Percentiles rank a stretch among this genome's conserved stretches.
These are phyloP conservation scores for Fusarium brachygibbosum DNA, from an alignment of 2,329 filamentous ascomycete species.

Conservation along the genomic window DNA sequence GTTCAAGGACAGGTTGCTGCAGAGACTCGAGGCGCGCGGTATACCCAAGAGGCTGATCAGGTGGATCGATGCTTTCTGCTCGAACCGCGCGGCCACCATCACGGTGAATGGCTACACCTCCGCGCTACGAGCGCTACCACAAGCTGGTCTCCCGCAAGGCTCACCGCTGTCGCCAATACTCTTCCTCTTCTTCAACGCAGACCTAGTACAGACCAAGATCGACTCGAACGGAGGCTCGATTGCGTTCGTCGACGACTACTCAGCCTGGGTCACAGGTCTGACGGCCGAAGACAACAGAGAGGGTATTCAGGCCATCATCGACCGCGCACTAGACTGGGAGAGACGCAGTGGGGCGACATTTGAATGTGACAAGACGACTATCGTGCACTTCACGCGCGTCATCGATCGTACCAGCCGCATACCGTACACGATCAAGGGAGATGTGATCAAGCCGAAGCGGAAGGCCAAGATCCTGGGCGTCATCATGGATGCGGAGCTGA, in stretches of 20 bases:
- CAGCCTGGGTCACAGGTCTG: too few relatives aligned
- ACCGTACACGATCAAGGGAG: background rate
- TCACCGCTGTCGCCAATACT: background rate
- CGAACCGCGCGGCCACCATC: background rate
- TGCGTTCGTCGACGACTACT: background rate
- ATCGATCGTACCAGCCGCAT: background rate
- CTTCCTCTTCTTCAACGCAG: conserved; percentile 17
- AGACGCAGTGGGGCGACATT: background rate
- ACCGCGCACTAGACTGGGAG: background rate
- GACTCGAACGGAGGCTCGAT: background rate
- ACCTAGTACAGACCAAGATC: conserved; percentile 1
- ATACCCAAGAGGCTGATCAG: background rate
- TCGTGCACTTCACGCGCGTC: background rate
- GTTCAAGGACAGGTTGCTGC: background rate
- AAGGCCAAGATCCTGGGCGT: background rate
- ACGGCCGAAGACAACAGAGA: background rate
- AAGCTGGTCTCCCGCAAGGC: conserved; percentile 5
- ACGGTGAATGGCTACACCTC: background rate
- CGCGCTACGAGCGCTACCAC: background rate
- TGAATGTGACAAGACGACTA: background rate
- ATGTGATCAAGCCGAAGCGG: background rate
- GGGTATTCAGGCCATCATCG: background rate
- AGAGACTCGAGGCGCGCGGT: background rate
- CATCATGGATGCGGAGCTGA: background rate
- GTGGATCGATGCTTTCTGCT: background rate